Evolutionary conservation across 768 basidiomycete species (phyloP).

Genomic region (Lactarius akahatsu): DNA sequence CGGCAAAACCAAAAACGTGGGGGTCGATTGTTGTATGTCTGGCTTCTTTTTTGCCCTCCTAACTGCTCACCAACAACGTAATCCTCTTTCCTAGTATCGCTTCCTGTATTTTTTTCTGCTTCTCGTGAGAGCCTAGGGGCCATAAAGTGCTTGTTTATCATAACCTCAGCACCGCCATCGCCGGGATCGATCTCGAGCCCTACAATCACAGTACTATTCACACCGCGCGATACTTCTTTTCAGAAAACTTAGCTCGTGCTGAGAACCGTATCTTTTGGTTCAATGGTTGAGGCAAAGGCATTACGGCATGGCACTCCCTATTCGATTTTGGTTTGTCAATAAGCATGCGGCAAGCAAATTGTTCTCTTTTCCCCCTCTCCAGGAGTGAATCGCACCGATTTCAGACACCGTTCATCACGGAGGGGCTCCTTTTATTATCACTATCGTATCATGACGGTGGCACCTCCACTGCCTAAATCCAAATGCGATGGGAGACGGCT

Average conservation of each 20-base stretch:
- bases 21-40: background rate
- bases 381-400: background rate
- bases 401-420: background rate
- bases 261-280: background rate
- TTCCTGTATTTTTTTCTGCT: background rate
- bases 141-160: background rate
- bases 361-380: background rate
- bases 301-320: background rate
- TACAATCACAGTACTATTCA: background rate
- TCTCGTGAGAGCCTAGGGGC: conserved; percentile 1
- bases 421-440: background rate
- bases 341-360: background rate
- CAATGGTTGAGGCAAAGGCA: background rate
- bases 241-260: background rate
- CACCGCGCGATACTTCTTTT: background rate
- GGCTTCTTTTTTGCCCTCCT: background rate
- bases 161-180: conserved; percentile 23
- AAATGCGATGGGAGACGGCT: background rate
- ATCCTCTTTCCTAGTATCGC: background rate
- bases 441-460: background rate
- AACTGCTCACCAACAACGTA: background rate
- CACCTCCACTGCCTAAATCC: background rate
- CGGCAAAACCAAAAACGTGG: background rate
- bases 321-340: background rate
- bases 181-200: conserved; percentile 22